Evolutionary conservation across 1,139 yeast species (phyloP).

Genomic region (Pichia sp.): DNA sequence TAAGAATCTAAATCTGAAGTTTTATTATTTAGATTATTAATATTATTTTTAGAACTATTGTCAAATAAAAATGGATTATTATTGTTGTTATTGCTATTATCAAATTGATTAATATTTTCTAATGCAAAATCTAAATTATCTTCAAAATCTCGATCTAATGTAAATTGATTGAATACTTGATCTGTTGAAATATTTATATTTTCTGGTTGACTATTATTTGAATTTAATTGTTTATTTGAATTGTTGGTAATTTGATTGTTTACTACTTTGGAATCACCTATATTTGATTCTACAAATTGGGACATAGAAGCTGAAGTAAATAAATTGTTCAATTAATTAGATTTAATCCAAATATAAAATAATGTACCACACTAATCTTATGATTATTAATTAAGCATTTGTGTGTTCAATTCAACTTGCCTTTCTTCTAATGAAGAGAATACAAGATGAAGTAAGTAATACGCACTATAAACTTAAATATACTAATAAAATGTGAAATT

Average conservation of each 20-base stretch:
- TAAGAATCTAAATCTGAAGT: conserved; percentile 8
- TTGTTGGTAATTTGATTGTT: conserved; percentile 1
- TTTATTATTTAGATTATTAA: conserved; percentile 4
- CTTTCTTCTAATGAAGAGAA: too few relatives aligned
- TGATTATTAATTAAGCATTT: too few relatives aligned
- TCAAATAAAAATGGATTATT: conserved; percentile 20
- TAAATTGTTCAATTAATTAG: too few relatives aligned
- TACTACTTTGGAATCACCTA: conserved; percentile 3
- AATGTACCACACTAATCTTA: too few relatives aligned
- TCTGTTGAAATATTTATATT: conserved; percentile 12
- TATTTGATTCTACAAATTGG: conserved; percentile 3
- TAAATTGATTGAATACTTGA: conserved; percentile 25
- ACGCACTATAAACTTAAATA: too few relatives aligned
- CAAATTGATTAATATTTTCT: conserved; percentile 21
- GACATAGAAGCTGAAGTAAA: conserved; percentile 1
- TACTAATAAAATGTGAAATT: too few relatives aligned
- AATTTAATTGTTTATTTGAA: too few relatives aligned
- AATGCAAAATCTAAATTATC: conserved; percentile 30
- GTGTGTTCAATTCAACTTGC: too few relatives aligned
- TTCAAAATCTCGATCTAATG: conserved; percentile 29
- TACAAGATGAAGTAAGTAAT: too few relatives aligned
- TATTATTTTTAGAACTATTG: conserved; percentile 6
- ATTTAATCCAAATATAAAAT: too few relatives aligned
- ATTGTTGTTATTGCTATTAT: conserved; percentile 4
- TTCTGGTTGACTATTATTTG: neutral